A percentile compares a stretch with the other conserved stretches of the same genome.
Conservation (phyloP, 78 protist species). For the Anaeramoeba ignava region DNA sequence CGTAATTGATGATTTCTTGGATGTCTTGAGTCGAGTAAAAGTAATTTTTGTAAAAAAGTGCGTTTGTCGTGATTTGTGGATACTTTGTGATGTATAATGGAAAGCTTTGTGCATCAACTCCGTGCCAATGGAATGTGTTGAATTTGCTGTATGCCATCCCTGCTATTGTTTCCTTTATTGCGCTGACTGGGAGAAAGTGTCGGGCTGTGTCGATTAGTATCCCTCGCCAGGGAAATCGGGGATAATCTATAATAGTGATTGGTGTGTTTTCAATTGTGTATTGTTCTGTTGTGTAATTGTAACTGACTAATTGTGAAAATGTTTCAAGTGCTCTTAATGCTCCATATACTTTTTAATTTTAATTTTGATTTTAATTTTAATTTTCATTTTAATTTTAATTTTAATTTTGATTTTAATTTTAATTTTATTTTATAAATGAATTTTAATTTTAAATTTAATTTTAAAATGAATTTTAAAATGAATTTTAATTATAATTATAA, state of each 20-base stretch:
- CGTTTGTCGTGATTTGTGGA: not conserved
- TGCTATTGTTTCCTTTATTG: not conserved
- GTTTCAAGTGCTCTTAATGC: not conserved
- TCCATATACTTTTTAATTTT: too few relatives aligned
- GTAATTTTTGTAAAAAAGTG: not conserved
- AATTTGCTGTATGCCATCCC: not conserved
- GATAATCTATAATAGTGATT: not conserved
- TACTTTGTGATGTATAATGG: not conserved
- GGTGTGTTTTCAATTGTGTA: not conserved
- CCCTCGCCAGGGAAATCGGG: constrained; percentile 8
- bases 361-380: too few relatives aligned
- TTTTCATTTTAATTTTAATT: too few relatives aligned
- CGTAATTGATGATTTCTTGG: not conserved
- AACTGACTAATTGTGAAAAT: not conserved
- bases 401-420: too few relatives aligned
- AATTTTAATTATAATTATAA: too few relatives aligned
- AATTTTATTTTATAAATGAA: too few relatives aligned
- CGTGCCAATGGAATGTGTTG: constrained; percentile 6
- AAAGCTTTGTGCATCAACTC: not conserved
- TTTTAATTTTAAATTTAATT: too few relatives aligned
- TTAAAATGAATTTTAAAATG: too few relatives aligned
- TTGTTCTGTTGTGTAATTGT: not conserved
- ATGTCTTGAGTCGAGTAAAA: not conserved
- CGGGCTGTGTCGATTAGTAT: constrained; percentile 5
- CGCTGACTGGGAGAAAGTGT: not conserved